phyloP scores from a whole-genome alignment of 768 basidiomycete genomes.

The Lactifluus pinguis region DNA sequence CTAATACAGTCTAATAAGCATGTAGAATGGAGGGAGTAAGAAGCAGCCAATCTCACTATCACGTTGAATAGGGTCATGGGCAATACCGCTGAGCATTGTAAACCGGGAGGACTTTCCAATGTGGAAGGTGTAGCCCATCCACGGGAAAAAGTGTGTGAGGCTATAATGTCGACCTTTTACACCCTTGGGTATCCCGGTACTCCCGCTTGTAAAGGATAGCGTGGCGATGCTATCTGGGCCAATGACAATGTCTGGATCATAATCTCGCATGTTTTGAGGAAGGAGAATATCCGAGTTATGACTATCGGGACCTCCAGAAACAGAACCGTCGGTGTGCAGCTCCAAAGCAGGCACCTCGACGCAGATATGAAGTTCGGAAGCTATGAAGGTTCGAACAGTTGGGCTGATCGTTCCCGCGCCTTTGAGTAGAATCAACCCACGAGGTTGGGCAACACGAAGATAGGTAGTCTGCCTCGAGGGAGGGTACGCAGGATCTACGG shows the following conservation, averaged over 20 bases:
- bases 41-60: slow-evolving; percentile 65
- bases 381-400: slow-evolving; percentile 76
- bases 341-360: slow-evolving; percentile 87
- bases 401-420: slow-evolving; percentile 79
- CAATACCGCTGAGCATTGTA: slow-evolving; percentile 98
- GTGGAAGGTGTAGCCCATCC: slow-evolving; percentile 90
- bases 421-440: slow-evolving; percentile 82
- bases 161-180: slow-evolving; percentile 92
- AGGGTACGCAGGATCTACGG: slow-evolving; percentile 90
- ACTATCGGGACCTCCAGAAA: slow-evolving; percentile 51
- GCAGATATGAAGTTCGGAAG: slow-evolving; percentile 70
- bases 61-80: slow-evolving; percentile 97
- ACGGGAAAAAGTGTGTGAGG: slow-evolving; percentile 98
- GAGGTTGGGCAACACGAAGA: slow-evolving; percentile 84
- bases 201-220: slow-evolving; percentile 92
- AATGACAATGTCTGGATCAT: slow-evolving; percentile 71
- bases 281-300: slow-evolving; percentile 51
- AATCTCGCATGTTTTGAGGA: slow-evolving; percentile 45
- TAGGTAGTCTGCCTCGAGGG: slow-evolving; percentile 88
- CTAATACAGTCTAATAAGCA: slow-evolving; percentile 32
- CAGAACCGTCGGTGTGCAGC: slow-evolving; percentile 51
- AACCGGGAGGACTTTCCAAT: slow-evolving; percentile 71
- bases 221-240: slow-evolving; percentile 97
- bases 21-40: background rate
- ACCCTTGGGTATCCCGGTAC: slow-evolving; percentile 98